Evolutionary conservation across 73 alveolate species (phyloP).

Genomic region (Stentor roeselii): DNA sequence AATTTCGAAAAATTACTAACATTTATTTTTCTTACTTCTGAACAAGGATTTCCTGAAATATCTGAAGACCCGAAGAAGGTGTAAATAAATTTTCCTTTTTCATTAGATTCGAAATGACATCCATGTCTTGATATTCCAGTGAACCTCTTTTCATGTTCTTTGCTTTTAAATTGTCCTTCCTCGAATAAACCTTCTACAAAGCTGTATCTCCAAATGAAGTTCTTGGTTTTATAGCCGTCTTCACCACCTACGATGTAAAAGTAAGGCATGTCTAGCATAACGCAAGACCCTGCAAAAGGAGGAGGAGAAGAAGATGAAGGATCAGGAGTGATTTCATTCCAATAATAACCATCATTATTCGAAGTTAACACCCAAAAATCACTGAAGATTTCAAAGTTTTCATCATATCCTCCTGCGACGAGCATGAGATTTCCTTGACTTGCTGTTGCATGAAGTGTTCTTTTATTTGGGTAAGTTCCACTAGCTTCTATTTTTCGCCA

Average conservation of each 20-base stretch:
- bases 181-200: no score
- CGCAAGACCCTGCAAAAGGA: neutral
- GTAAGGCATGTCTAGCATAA: neutral
- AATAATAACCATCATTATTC: no score
- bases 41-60: neutral
- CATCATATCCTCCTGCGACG: neutral
- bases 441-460: neutral
- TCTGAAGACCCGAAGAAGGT: neutral
- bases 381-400: neutral
- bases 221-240: no score
- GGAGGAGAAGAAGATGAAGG: no score
- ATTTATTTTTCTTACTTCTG: neutral
- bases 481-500: neutral
- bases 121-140: neutral
- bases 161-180: no score
- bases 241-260: neutral
- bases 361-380: neutral
- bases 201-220: no score
- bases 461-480: neutral
- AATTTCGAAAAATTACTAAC: no score
- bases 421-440: neutral
- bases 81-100: neutral
- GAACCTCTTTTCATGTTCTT: no score
- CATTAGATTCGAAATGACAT: neutral
- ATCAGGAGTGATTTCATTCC: no score